Evolutionary conservation across 2,329 filamentous ascomycete genomes (phyloP), one percentile per base, ranked within the genome.

Genomic region (Beauveria pseudobassiana): DNA sequence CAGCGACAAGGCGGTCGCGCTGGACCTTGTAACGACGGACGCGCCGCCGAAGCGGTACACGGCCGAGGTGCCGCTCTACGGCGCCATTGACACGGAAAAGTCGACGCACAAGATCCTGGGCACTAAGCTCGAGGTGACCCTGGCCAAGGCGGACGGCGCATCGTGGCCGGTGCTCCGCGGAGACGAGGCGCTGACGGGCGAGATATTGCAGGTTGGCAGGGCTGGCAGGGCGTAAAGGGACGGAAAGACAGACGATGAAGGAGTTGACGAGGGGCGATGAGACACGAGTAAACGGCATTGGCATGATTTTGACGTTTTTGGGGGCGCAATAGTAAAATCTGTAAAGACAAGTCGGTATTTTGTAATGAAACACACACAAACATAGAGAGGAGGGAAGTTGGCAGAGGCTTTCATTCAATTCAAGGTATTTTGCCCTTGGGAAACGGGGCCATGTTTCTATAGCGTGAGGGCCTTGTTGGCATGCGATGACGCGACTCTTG

Each of bases 141-240:
- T 97, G 60, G 83, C 73, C 72, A 86, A 86, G 76, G 87, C 87
- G 2, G 89, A 93, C 68, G 88, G 87, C 12, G 81, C 82, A 48
- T 89, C 90, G 70, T 97, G 93, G 93, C 89, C 92, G 40, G 90
- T 95, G 5, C 76, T 97, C 69, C 83, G 91, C 64, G 89, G 86
- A 63, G 90, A 95, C 69, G 91, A 96, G 67, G 75, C 77, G 61
- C 71, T 76, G 64, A 85, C 81, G 10, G 83, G 83, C 6, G 89
- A 96, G 77, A 96, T 96, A 68, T 86, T 98, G 66, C 95, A 99
- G 76, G 82, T 96, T 65, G 95, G 95, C 16, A 82, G 87, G 66
- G 92, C 95, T 56, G 91, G 88, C 40, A 80, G 82, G 62, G 83
- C 65, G 61, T 82, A 70, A 63, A n/a, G 5, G 18, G 10, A 12